Percentiles rank a stretch among this genome's conserved stretches.
Conservation (phyloP, 305 asterid species). For the Fraxinus sp. region DNA sequence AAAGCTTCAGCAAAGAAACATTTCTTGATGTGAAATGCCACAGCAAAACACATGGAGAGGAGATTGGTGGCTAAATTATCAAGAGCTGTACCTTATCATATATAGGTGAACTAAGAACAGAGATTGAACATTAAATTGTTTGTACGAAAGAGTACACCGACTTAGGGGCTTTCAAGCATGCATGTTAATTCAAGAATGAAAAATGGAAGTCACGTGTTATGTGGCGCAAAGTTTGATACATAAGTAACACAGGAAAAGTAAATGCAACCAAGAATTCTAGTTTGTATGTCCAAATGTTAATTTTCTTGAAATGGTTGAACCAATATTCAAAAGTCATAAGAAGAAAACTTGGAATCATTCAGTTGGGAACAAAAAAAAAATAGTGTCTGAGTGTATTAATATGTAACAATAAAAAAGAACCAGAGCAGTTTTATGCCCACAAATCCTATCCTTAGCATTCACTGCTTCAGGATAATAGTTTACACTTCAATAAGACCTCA, state of each 20-base stretch:
- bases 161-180: background rate
- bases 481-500: constrained; percentile 6
- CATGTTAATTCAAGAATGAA: background rate
- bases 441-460: background rate
- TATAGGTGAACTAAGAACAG: background rate
- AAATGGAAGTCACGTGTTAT: background rate
- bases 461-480: constrained; percentile 15
- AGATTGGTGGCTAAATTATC: background rate
- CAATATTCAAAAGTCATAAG: constrained; percentile 5
- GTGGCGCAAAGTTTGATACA: background rate
- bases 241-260: background rate
- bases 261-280: background rate
- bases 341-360: background rate
- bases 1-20: background rate
- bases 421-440: constrained; percentile 5
- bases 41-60: background rate
- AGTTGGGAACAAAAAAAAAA: background rate
- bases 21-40: background rate
- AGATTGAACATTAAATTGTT: background rate
- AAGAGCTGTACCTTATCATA: background rate
- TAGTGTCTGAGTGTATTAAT: background rate
- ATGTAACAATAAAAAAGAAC: background rate
- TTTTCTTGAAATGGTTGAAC: background rate
- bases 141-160: background rate
- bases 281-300: background rate